Evolutionary conservation across 805 yeast species (phyloP).

Genomic region (Candida ovalis): DNA sequence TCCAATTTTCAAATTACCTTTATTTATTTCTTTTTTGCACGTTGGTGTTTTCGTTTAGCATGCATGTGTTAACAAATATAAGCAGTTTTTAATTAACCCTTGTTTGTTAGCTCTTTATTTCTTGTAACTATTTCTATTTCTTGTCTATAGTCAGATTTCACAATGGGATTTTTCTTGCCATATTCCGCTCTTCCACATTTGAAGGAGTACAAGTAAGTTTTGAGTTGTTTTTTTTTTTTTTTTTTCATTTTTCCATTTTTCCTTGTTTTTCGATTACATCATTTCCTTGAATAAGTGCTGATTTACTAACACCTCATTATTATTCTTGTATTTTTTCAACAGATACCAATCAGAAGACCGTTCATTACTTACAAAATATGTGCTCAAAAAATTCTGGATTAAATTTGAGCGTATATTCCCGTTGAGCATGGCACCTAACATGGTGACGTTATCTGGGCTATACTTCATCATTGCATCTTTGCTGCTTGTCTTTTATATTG

Average conservation of each 20-base stretch:
- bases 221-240: too few relatives aligned
- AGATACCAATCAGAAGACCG: conserved; percentile 74
- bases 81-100: background rate
- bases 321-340: background rate
- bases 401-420: conserved; percentile 75
- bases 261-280: background rate
- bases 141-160: too few relatives aligned
- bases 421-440: conserved; percentile 86
- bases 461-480: conserved; percentile 65
- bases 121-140: background rate
- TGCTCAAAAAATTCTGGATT: conserved; percentile 81
- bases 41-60: too few relatives aligned
- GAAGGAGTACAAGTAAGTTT: conserved; percentile 42
- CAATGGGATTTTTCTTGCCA: conserved; percentile 49
- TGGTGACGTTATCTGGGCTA: conserved; percentile 79
- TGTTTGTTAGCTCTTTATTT: background rate
- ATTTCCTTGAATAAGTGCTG: background rate
- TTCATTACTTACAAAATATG: conserved; percentile 67
- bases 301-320: background rate
- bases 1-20: too few relatives aligned
- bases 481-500: conserved; percentile 61
- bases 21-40: too few relatives aligned
- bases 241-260: background rate
- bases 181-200: conserved; percentile 38
- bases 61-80: too few relatives aligned